Conservation (phyloP, 2,329 filamentous ascomycete genomes). For the Nigrospora oryzae region DNA sequence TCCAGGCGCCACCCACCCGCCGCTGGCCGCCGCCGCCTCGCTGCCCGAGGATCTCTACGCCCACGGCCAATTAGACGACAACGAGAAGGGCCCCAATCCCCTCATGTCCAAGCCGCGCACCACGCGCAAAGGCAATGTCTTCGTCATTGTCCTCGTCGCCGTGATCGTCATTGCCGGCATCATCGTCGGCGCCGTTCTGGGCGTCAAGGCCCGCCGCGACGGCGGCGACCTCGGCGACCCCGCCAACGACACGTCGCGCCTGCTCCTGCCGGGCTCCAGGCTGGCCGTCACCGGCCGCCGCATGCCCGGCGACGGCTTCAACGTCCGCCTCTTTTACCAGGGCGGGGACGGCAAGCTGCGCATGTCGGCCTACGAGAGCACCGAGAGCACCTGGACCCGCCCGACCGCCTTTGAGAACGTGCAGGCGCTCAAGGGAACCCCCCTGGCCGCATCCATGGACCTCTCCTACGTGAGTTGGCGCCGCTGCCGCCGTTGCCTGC, state of each 20-base stretch:
- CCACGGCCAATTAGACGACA: not conserved
- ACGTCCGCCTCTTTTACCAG: conserved; percentile 10
- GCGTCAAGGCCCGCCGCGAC: conserved; percentile 1
- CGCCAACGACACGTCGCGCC: not conserved
- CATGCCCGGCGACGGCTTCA: conserved; percentile 7
- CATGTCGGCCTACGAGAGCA: conserved; percentile 8
- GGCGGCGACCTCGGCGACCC: not conserved
- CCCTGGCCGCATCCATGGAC: conserved; percentile 7
- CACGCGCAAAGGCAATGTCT: conserved; percentile 1
- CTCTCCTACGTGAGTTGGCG: conserved; percentile 2
- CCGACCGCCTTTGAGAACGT: conserved; percentile 6
- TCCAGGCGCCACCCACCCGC: not conserved
- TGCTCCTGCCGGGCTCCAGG: not conserved
- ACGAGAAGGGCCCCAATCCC: conserved; percentile 1
- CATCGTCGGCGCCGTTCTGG: conserved; percentile 1
- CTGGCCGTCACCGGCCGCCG: conserved; percentile 9
- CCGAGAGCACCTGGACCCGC: conserved; percentile 3
- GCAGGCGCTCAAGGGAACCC: conserved; percentile 7
- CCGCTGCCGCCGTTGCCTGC: not conserved
- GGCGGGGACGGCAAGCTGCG: conserved; percentile 10
- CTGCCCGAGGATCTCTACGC: conserved; percentile 2
- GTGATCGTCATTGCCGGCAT: conserved; percentile 1
- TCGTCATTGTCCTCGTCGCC: not conserved
- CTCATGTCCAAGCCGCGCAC: conserved; percentile 1
- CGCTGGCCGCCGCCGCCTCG: not conserved